Evolutionary conservation across 768 basidiomycete genomes (phyloP), one percentile per base, ranked within the genome.

Genomic region (Lentinula boryana): DNA sequence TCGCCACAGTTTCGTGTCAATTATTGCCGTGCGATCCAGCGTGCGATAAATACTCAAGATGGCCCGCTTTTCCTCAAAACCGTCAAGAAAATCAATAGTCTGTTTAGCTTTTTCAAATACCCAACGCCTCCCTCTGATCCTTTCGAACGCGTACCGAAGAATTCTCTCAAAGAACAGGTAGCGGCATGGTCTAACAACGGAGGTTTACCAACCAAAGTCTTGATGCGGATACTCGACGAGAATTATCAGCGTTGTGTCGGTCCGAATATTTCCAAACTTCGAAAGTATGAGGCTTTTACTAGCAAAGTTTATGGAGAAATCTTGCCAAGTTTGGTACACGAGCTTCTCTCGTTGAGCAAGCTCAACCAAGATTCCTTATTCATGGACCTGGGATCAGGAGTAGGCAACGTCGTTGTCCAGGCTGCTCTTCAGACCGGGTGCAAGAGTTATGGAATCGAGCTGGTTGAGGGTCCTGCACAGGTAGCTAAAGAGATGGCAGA

Each of bases 231-330:
- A 52, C 79, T 91, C 56, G 93, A 95, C 48, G 94, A 98, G 76
- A 91, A 88, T 40, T 98, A 99, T 68, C 93, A 98, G 68, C 85
- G 97, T 31, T 85, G 86, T 16, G 95, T 98, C 1, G 95, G 95
- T 5, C 97, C 97, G 0, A 85, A 91, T 66, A 84, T 95, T n/a
- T 83, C 84, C 56, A 82, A 80, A 60, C 80, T 98, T 58, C 87
- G 82, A 68, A 84, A 87, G 65, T 95, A 98, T 71, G 83, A 85
- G 67, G 85, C 91, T 33, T 87, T 95, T 77, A 86, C 90, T 58
- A 88, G 87, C 67, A 87, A 88, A 56, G 91, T 90, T 31, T 98
- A 94, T 68, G 96, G 91, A 62, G 95, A 97, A 69, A 83, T 95
- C 54, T 88, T 89, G 84, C 92, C 90, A 2, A 81, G 80, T 62